Base-by-base conservation (phyloP, 371 early-diverging fungal genomes). In the Rhizopus stolonifer region DNA sequence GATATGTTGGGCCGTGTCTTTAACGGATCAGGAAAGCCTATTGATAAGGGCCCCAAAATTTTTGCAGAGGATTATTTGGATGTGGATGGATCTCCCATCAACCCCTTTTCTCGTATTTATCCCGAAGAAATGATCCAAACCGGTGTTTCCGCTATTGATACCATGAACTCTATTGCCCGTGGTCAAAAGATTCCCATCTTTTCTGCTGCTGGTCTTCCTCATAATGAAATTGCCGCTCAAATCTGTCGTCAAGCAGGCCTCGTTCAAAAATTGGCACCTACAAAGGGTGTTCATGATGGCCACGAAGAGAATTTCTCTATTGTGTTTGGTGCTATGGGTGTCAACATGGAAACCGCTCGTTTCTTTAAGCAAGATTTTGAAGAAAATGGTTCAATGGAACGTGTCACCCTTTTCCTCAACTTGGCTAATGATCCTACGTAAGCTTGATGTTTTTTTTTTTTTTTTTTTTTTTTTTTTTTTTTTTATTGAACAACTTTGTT, bases 121-220 rank as follows among this genome's bases (percentile, higher is more conserved):
- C 99, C 99, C 45, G 99, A 98, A 80, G 99, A 99, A 83, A 99
- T 99, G 99, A 99, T 99, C 59, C 99, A 99, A 79, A 99, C 99
- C 15, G 99, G 99, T 69, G 95, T 99, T 54, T 99, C 99, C 24
- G 94, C 99, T 49, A 99, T 99, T 62, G 99, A 99, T 77, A 96
- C 97, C 56, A 99, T 99, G 99, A 99, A 98, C 83, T 98, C 98
- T 31, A 98, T 99, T 82, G 99, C 99, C 44, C 92, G 99, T 81
- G 99, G 99, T 11, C 99, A 99, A 79, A 99, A 99, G 88, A 99
- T 99, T 63, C 99, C 99, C 36, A 99, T 99, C 60, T 99, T 99
- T 87, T 99, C 99, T 51, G 99, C 99, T 38, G 90, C 99, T 46
- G 99, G 99, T 75, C 81, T 99, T 46, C 99, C 99, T 19, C 99